Evolutionary conservation across 1,284 basidiomycete species (phyloP), one percentile per base, ranked within the genome.

Genomic region (Anthracocystis panici-leucophaei): DNA sequence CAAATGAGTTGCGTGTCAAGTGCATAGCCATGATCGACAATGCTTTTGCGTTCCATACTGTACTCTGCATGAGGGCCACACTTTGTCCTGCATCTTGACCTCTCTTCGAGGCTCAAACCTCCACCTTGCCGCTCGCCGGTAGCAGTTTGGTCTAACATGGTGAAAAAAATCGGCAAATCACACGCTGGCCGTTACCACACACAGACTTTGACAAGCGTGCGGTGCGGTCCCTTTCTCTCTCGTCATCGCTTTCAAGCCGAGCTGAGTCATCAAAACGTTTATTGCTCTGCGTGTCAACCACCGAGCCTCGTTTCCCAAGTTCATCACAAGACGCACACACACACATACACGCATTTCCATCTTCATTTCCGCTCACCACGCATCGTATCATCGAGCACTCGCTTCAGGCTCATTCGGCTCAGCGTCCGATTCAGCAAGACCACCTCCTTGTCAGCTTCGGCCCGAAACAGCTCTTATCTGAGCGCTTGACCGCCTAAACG

Each of bases 11-110:
- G 29, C 29, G n/a, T 16, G 8, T 20, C 9, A n/a, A 20, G 18
- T 49, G 18, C 29, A 49, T 49, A 31, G 48, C 48, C 48, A 49
- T 20, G 48, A 31, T 49, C 48, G 48, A 27, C 48, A 49, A 49
- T 49, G 48, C 48, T 49, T 29, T n/a, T 31, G 10, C 27, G 29
- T n/a, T 7, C n/a, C 20, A 27, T 20, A 48, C 1, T 8, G 12
- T 27, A 2, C 46, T 31, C 46, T 48, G 25, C 46, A 29, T 29
- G n/a, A n/a, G 8, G 46, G 3, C n/a, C 27, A 48, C 16, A n/a
- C 16, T 33, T 33, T 38, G 35, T 38, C 35, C 35, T 16, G 35
- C n/a, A n/a, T 14, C 14, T 38, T 12, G 35, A 16, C 14, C 35
- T 38, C 35, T 38, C 12, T 16, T 38, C 14, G 35, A 16, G 11